Evolutionary conservation across 495 filamentous ascomycete genomes (phyloP), one percentile per base, ranked within the genome.

Genomic region (Polyplosphaeria fusca): DNA sequence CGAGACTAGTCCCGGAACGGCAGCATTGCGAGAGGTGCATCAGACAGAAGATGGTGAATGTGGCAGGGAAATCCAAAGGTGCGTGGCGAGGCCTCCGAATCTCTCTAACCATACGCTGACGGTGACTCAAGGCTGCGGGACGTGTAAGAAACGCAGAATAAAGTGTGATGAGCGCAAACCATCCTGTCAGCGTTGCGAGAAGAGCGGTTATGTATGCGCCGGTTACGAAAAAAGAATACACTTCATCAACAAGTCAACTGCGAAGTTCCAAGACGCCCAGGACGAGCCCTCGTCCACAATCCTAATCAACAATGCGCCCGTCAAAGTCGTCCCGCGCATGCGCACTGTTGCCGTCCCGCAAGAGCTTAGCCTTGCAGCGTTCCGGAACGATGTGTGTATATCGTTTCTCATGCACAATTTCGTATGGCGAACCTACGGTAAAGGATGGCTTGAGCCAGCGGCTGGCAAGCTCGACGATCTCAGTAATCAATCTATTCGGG

Each of bases 161-260:
- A 62, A 62, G 25, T 62, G 59, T 41, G 59, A 62, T 42, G 59
- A 62, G 42, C 22, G 14, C 25, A 57, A 58, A 23, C 59, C 59
- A 12, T 52, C 46, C n/a, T 62, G 59, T 23, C 28, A 52, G 40
- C 45, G 53, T 19, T 62, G 59, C 30, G 24, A 57, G 22, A 62
- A 58, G 41, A 25, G 41, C 20, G 53, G 59, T 12, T 62, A 62
- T 40, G 11, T 9, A 5, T 62, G 59, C 26, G 52, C 25, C n/a
- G 59, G 59, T 7, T 62, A 62, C 28, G 27, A 41, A 13, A 32
- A 26, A 12, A 30, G 23, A 2, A 9, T 58, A 1, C 59, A 51
- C 14, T 62, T 62, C 47, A 26, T 52, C 18, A 45, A 56, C 23
- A 30, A 37, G 13, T 57, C 53, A 2, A 58, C 46, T 2, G 47